A percentile compares a stretch with the other conserved stretches of the same genome.
phyloP scores from a whole-genome alignment of 1,139 yeast species.

The Sugiyamaella castrensis region DNA sequence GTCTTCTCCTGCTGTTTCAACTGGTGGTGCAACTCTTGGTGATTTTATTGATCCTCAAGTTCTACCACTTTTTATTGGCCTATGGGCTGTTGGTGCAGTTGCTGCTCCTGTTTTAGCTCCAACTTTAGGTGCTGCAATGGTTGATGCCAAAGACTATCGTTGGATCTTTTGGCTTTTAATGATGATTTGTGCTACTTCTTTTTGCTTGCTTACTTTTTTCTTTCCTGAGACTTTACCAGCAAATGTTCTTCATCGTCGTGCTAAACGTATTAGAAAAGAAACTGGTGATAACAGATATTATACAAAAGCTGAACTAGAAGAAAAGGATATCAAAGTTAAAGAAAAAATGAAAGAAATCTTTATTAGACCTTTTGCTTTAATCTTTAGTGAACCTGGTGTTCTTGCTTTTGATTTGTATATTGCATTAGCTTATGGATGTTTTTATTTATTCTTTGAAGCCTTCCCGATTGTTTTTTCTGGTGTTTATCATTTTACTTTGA shows the following conservation, averaged over 20 bases:
- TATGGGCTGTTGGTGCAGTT: conserved; percentile 54
- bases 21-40: conserved; percentile 82
- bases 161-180: conserved; percentile 48
- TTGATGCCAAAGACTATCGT: conserved; percentile 31
- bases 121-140: conserved; percentile 57
- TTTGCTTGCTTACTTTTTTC: conserved; percentile 39
- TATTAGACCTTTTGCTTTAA: conserved; percentile 45
- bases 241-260: conserved; percentile 48
- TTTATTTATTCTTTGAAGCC: conserved; percentile 61
- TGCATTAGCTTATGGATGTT: conserved; percentile 52
- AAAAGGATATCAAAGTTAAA: conserved; percentile 15
- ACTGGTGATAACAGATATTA: conserved; percentile 45
- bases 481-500: conserved; percentile 46
- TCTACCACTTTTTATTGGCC: conserved; percentile 36
- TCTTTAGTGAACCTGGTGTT: conserved; percentile 39
- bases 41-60: conserved; percentile 43
- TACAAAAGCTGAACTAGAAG: conserved; percentile 28
- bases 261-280: conserved; percentile 44
- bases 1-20: conserved; percentile 81
- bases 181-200: conserved; percentile 41
- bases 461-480: conserved; percentile 54
- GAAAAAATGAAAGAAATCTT: conserved; percentile 44
- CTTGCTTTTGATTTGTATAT: conserved; percentile 44
- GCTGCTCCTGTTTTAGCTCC: conserved; percentile 69
- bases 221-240: conserved; percentile 55